These are phyloP conservation scores for Globisporangium cystogenes DNA, from an alignment of 352 stramenopile species.

Conservation along the genomic window DNA sequence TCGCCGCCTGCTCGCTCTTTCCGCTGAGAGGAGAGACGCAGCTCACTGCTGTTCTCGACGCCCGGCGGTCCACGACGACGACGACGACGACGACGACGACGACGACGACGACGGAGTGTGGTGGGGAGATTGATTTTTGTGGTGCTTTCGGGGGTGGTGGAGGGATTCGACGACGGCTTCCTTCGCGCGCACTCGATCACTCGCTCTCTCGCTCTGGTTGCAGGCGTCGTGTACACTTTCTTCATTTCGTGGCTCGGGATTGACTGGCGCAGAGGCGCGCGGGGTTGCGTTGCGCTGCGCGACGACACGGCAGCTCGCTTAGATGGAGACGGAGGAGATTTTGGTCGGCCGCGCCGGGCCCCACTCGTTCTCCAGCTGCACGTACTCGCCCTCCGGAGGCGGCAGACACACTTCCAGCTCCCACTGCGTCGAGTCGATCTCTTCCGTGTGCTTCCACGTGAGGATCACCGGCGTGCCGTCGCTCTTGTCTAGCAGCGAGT, in stretches of 20 bases:
- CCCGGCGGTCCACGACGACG: slow-evolving; percentile 5
- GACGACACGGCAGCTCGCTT: slow-evolving; percentile 17
- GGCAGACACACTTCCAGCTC: slow-evolving; percentile 74
- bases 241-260: slow-evolving; percentile 1
- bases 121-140: slow-evolving; percentile 3
- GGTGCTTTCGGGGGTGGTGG: neutral
- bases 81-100: slow-evolving; percentile 1
- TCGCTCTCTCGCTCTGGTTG: slow-evolving; percentile 1
- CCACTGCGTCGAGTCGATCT: slow-evolving; percentile 68
- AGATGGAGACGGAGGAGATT: slow-evolving; percentile 84
- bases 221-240: slow-evolving; percentile 4
- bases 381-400: slow-evolving; percentile 73
- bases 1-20: slow-evolving; percentile 16
- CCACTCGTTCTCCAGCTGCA: slow-evolving; percentile 84
- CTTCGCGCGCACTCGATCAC: slow-evolving; percentile 7
- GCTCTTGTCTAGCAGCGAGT: slow-evolving; percentile 68
- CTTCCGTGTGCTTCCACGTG: slow-evolving; percentile 81
- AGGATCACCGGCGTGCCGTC: slow-evolving; percentile 61
- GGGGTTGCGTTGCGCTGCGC: neutral
- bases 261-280: neutral
- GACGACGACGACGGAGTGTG: neutral
- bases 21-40: slow-evolving; percentile 15
- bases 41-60: slow-evolving; percentile 4
- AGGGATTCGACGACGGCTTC: slow-evolving; percentile 4
- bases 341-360: slow-evolving; percentile 72